phyloP scores from a whole-genome alignment of 73 alveolate species.

The Tetrahymena thermophila region DNA sequence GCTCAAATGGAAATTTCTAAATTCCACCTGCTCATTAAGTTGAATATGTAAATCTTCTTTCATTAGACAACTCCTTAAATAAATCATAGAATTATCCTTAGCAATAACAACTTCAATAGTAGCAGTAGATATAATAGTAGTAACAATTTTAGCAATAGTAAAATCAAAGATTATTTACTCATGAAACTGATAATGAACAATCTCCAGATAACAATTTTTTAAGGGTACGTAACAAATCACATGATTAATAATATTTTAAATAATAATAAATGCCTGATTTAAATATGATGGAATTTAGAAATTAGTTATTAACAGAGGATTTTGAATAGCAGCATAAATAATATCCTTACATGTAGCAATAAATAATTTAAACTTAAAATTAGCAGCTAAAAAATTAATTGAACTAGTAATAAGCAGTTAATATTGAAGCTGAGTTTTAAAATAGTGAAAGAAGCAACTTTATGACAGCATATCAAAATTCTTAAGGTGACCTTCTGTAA shows the following conservation, averaged over 20 bases:
- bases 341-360: background rate
- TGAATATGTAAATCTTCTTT: background rate
- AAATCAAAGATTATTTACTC: background rate
- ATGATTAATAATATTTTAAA: background rate
- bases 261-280: background rate
- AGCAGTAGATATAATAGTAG: background rate
- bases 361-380: background rate
- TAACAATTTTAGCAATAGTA: background rate
- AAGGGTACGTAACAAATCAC: background rate
- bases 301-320: background rate
- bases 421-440: background rate
- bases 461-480: background rate
- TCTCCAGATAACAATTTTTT: background rate
- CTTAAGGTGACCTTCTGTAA: background rate
- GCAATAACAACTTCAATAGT: background rate
- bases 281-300: background rate
- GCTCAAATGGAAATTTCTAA: background rate
- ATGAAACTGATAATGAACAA: background rate
- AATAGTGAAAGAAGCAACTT: background rate
- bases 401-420: background rate
- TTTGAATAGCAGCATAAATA: background rate
- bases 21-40: background rate
- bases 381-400: background rate
- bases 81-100: background rate
- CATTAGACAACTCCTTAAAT: background rate